A percentile compares a stretch with the other conserved stretches of the same genome.
Evolutionary conservation across 75 land plant genomes (phyloP).

Genomic region (Cupressus sempervirens): DNA sequence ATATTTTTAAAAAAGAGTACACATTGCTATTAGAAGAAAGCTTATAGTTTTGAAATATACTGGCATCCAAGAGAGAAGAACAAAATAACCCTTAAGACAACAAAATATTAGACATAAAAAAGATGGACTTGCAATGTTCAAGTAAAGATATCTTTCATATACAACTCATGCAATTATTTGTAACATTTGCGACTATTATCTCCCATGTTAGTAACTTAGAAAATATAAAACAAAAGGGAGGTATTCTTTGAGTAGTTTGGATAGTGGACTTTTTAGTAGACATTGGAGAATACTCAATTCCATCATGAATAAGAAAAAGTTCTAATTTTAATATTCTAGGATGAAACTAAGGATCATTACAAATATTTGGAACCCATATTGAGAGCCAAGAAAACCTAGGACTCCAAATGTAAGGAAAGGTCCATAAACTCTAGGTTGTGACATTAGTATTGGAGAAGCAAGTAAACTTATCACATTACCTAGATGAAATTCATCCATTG

Average conservation of each 20-base stretch:
- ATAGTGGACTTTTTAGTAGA: constrained; percentile 21
- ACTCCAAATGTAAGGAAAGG: constrained; percentile 77
- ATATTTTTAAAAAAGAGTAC: not conserved
- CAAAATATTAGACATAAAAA: not conserved
- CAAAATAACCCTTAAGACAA: constrained; percentile 88
- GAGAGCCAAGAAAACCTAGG: constrained; percentile 71
- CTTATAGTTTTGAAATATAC: constrained; percentile 91
- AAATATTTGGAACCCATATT: constrained; percentile 41
- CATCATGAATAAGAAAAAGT: too few species aligned
- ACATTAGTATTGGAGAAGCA: constrained; percentile 58
- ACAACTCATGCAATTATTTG: constrained; percentile 84
- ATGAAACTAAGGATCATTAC: constrained; percentile 63
- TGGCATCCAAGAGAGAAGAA: constrained; percentile 97
- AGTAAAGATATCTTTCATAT: not conserved
- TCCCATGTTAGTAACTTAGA: constrained; percentile 92
- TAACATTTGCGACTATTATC: constrained; percentile 75
- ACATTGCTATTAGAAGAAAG: not conserved
- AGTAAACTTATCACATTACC: constrained; percentile 88
- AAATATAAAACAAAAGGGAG: constrained; percentile 48
- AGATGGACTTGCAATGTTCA: not conserved
- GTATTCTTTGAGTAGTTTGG: constrained; percentile 13
- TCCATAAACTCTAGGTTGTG: constrained; percentile 61
- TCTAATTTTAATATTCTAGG: too few species aligned
- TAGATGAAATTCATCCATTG: too few species aligned
- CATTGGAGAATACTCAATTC: too few species aligned